phyloP scores from a whole-genome alignment of 441 rosid species.

The Melastoma candidum region DNA sequence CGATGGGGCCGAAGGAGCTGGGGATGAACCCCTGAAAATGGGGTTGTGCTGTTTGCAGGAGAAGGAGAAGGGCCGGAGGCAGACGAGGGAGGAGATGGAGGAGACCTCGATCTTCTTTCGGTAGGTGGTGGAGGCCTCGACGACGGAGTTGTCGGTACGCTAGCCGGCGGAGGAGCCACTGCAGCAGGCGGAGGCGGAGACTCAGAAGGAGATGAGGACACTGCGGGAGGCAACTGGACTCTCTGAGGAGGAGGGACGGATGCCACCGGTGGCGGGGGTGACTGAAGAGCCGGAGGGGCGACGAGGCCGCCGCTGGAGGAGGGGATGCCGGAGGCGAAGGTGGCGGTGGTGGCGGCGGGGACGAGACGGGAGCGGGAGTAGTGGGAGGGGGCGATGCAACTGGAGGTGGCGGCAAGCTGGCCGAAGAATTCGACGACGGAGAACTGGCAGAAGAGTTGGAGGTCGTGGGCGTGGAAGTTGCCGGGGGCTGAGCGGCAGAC shows the following conservation, averaged over 20 bases:
- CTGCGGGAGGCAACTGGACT: conserved; percentile 27
- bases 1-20: conserved; percentile 25
- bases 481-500: no score
- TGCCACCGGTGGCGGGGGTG: conserved; percentile 30
- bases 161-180: conserved; percentile 8
- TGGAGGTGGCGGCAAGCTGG: neutral
- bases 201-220: conserved; percentile 25
- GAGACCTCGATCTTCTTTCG: conserved; percentile 1
- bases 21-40: conserved; percentile 13
- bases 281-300: conserved; percentile 28
- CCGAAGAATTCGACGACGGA: neutral
- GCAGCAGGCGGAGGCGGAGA: conserved; percentile 2
- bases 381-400: neutral
- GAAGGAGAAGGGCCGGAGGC: conserved; percentile 35
- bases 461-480: no score
- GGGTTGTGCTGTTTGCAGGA: conserved; percentile 7
- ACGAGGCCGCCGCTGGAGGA: conserved; percentile 23
- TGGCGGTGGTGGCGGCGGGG: neutral
- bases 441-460: neutral
- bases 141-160: conserved; percentile 7
- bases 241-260: conserved; percentile 34
- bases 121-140: conserved; percentile 14
- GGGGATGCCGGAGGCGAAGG: conserved; percentile 7
- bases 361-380: neutral
- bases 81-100: conserved; percentile 20